phyloP scores from a whole-genome alignment of 2,329 filamentous ascomycete genomes.

The Cercospora zeina region DNA sequence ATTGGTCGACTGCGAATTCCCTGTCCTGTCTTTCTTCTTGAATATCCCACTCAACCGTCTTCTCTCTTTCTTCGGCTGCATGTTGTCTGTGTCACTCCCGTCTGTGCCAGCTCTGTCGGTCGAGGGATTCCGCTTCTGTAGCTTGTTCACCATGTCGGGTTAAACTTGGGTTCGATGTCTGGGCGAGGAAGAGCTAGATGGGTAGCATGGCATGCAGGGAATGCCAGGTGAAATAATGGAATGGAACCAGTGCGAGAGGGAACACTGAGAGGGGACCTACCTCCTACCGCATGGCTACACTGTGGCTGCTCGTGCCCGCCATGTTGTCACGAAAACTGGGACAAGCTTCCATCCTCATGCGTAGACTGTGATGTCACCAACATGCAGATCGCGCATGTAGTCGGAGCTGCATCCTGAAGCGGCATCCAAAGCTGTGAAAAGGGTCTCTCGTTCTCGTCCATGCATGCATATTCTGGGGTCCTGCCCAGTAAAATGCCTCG shows the following conservation, averaged over 20 bases:
- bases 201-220: constrained; percentile 9
- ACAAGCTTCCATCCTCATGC: constrained; percentile 18
- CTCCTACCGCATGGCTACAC: neutral
- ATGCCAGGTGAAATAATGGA: constrained; percentile 8
- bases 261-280: neutral
- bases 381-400: constrained; percentile 12
- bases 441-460: constrained; percentile 2
- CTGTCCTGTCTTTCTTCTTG: constrained; percentile 28
- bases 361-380: constrained; percentile 15
- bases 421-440: too few relatives aligned
- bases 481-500: neutral
- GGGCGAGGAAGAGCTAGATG: neutral
- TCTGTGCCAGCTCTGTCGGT: constrained; percentile 12
- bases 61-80: constrained; percentile 23
- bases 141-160: constrained; percentile 15
- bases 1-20: constrained; percentile 9
- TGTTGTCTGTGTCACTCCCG: constrained; percentile 19
- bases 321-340: constrained; percentile 18
- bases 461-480: neutral
- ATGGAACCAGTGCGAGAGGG: constrained; percentile 8
- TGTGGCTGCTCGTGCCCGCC: constrained; percentile 13
- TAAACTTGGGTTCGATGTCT: neutral
- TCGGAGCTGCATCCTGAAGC: constrained; percentile 7
- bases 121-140: constrained; percentile 17
- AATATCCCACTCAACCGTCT: constrained; percentile 30